Percentiles rank a stretch among this genome's conserved stretches.
Evolutionary conservation across 2,329 filamentous ascomycete species (phyloP).

Genomic region (Fusarium sacchari): DNA sequence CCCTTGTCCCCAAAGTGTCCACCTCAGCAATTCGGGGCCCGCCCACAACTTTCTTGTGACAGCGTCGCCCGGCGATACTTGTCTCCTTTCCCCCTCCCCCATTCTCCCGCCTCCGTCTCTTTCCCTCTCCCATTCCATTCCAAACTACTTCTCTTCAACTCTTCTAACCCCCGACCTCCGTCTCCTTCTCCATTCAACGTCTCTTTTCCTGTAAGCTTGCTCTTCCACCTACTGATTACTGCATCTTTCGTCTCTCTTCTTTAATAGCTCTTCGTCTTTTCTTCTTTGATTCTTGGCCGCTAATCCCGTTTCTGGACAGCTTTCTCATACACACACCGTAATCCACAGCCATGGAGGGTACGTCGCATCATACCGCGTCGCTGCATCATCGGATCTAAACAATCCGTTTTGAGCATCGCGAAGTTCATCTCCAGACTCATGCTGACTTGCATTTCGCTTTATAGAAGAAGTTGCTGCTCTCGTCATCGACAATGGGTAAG

Average conservation of each 20-base stretch:
- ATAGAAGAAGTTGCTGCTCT: conserved; percentile 99
- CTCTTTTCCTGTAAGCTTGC: conserved; percentile 43
- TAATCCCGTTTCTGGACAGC: conserved; percentile 49
- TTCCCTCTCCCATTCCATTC: conserved; percentile 46
- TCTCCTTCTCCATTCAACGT: conserved; percentile 48
- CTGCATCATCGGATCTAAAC: conserved; percentile 40
- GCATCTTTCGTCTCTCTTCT: conserved; percentile 34
- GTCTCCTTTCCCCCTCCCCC: conserved; percentile 48
- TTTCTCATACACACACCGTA: conserved; percentile 47
- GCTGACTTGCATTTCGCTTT: conserved; percentile 57
- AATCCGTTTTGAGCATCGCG: conserved; percentile 36
- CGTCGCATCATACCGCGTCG: conserved; percentile 47
- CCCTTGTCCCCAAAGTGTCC: conserved; percentile 41
- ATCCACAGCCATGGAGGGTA: conserved; percentile 68
- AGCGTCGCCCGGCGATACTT: conserved; percentile 49
- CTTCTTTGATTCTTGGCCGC: conserved; percentile 38
- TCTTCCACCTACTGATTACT: conserved; percentile 20
- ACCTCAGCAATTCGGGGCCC: conserved; percentile 48
- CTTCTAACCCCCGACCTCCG: conserved; percentile 41
- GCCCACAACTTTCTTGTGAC: conserved; percentile 51
- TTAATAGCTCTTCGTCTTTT: conserved; percentile 34
- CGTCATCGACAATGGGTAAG: conserved; percentile 99
- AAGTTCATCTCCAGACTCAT: conserved; percentile 33
- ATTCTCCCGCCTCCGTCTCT: conserved; percentile 41
- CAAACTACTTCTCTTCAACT: conserved; percentile 44